Conservation (phyloP, 83 land plant species). For the Thuja plicata region DNA sequence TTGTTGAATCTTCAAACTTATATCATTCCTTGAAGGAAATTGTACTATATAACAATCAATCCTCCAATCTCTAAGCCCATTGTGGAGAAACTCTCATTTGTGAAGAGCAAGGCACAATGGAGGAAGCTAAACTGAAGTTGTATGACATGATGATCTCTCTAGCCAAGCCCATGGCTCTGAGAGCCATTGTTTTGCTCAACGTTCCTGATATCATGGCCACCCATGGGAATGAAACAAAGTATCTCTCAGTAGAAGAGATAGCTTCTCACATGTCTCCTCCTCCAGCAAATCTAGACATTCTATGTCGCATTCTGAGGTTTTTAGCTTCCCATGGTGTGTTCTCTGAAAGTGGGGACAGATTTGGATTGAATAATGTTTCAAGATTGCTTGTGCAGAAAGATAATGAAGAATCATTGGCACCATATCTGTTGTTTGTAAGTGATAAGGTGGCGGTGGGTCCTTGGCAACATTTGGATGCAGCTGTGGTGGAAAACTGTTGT, state of each 20-base stretch:
- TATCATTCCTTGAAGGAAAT: too few relatives aligned
- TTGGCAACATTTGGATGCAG: neutral
- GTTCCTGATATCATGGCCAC: neutral
- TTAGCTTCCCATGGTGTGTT: neutral
- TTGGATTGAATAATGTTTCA: neutral
- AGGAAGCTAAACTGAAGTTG: neutral
- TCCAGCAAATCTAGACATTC: neutral
- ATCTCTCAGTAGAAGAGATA: neutral
- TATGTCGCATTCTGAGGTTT: neutral
- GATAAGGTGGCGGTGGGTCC: neutral
- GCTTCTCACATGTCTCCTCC: conserved; percentile 2
- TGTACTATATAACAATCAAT: too few relatives aligned
- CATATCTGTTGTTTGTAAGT: neutral
- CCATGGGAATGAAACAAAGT: neutral
- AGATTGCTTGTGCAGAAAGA: neutral
- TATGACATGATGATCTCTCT: neutral
- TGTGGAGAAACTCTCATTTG: too few relatives aligned
- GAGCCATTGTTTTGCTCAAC: neutral
- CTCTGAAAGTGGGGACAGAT: neutral
- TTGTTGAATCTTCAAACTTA: too few relatives aligned
- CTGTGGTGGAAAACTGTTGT: neutral
- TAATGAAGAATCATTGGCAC: neutral
- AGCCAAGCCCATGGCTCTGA: neutral
- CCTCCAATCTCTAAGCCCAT: too few relatives aligned
- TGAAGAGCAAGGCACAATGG: neutral